Conservation (phyloP, 1,284 basidiomycete genomes). For the Taiwanofungus camphoratus region DNA sequence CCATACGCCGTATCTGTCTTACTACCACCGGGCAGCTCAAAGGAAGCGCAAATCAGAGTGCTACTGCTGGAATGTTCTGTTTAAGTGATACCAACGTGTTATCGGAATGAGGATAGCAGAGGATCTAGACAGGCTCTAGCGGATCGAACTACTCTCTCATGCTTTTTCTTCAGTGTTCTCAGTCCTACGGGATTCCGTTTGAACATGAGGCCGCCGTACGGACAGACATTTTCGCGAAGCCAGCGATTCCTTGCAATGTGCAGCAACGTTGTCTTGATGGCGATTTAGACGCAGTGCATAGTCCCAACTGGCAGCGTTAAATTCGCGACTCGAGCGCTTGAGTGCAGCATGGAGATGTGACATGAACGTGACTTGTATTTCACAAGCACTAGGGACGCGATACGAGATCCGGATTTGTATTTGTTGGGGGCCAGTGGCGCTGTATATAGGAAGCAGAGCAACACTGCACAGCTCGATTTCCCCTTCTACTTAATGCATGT, state of each 20-base stretch:
- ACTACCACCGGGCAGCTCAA: no score
- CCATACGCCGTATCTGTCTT: no score
- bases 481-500: slow-evolving; percentile 16
- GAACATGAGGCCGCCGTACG: slow-evolving; percentile 1
- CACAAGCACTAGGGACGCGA: background rate
- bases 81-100: no score
- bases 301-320: background rate
- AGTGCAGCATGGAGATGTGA: no score
- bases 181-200: background rate
- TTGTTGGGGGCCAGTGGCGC: slow-evolving; percentile 10
- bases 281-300: background rate
- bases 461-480: slow-evolving; percentile 7
- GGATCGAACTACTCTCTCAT: no score
- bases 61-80: no score
- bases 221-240: background rate
- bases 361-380: background rate
- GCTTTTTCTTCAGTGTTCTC: background rate
- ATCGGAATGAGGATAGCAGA: no score
- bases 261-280: background rate
- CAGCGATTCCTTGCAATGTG: background rate
- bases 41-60: no score
- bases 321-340: slow-evolving; percentile 8
- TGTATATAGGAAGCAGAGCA: slow-evolving; percentile 7
- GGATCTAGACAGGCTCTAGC: no score
- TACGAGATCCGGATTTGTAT: slow-evolving; percentile 5